Conservation (phyloP, 331 rosid genomes). For the Spiraea crenata region DNA sequence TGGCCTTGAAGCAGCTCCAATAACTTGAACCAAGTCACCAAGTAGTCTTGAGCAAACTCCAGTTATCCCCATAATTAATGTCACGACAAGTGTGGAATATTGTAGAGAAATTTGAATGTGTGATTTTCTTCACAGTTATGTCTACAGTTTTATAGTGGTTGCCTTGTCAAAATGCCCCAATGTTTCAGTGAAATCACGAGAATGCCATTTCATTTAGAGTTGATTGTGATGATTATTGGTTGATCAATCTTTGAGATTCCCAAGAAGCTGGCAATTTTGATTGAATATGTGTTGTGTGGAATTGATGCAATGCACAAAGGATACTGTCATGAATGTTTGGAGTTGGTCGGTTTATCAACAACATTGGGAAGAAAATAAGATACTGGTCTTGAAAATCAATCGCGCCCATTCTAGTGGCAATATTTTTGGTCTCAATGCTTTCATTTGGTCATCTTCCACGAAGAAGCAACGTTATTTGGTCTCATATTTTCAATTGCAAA, state of each 20-base stretch:
- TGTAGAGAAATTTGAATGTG: background rate
- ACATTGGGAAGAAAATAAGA: background rate
- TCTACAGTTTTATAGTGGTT: conserved; percentile 37
- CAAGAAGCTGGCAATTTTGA: conserved; percentile 49
- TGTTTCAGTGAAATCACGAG: conserved; percentile 18
- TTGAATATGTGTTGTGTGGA: conserved; percentile 12
- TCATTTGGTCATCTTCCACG: too few species aligned
- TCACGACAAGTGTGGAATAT: background rate
- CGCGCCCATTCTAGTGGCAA: too few species aligned
- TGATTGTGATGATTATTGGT: conserved; percentile 29
- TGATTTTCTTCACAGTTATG: conserved; percentile 2
- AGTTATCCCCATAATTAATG: conserved; percentile 47
- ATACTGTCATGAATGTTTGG: background rate
- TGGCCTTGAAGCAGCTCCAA: conserved; percentile 32
- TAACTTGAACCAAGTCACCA: conserved; percentile 55
- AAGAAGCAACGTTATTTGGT: too few species aligned
- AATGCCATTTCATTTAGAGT: conserved; percentile 32
- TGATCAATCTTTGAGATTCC: conserved; percentile 32
- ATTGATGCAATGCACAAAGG: conserved; percentile 18
- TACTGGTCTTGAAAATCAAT: too few species aligned
- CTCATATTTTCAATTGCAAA: too few species aligned
- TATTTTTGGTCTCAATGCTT: too few species aligned
- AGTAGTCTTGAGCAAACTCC: conserved; percentile 58
- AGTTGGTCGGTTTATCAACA: conserved; percentile 13
- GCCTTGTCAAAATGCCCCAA: conserved; percentile 22